These are phyloP conservation scores for Trichoderma lentiforme DNA, from an alignment of 2,329 filamentous ascomycete species.

Conservation along the genomic window DNA sequence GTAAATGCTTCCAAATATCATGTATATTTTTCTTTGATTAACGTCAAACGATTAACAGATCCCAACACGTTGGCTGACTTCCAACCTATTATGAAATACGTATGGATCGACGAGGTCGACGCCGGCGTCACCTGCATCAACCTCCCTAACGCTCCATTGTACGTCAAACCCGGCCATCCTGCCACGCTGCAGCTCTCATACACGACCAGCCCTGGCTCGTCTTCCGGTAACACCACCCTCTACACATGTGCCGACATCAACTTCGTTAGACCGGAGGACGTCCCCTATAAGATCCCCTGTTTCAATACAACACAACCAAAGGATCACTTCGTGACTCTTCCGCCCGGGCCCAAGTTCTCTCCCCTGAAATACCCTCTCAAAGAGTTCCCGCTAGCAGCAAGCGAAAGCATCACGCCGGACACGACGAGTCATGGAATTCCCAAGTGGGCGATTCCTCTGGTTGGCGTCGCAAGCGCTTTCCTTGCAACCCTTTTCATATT, in stretches of 20 bases:
- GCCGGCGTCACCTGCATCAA: conserved; percentile 46
- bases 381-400: neutral
- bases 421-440: neutral
- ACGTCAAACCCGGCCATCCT: conserved; percentile 39
- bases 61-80: neutral
- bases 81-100: neutral
- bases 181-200: conserved; percentile 51
- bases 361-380: neutral
- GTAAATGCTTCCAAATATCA: neutral
- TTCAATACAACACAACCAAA: neutral
- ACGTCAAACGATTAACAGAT: neutral
- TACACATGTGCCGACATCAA: conserved; percentile 50
- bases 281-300: neutral
- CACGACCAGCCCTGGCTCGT: conserved; percentile 41
- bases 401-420: neutral
- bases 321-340: neutral
- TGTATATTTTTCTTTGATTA: neutral
- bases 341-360: neutral
- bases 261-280: conserved; percentile 18
- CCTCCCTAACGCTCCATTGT: conserved; percentile 33
- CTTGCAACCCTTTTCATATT: neutral
- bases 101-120: conserved; percentile 28
- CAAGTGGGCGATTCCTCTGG: neutral
- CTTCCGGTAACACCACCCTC: conserved; percentile 41
- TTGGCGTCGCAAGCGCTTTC: neutral